A percentile compares a stretch with the other conserved stretches of the same genome.
phyloP scores from a whole-genome alignment of 1,284 basidiomycete genomes.

The Hemileccinum hortonii region DNA sequence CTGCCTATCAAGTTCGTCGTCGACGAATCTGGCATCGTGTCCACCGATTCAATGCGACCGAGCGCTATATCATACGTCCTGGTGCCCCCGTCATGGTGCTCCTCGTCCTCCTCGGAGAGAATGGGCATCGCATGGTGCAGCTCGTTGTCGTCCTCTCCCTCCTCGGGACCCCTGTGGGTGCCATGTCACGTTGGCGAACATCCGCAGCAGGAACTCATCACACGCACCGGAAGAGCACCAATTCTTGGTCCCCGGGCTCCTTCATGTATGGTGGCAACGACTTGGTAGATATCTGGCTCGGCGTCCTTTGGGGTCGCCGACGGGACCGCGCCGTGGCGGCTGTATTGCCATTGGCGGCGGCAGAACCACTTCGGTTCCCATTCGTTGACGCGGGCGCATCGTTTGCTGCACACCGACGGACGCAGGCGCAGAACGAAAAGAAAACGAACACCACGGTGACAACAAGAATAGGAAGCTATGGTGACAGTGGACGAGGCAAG shows the following conservation, averaged over 20 bases:
- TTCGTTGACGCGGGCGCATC: neutral
- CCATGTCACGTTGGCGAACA: neutral
- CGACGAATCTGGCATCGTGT: slow-evolving; percentile 25
- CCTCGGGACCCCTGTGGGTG: slow-evolving; percentile 38
- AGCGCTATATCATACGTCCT: slow-evolving; percentile 19
- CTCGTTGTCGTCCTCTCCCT: slow-evolving; percentile 36
- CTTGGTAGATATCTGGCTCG: slow-evolving; percentile 68
- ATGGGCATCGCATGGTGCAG: slow-evolving; percentile 31
- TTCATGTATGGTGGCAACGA: slow-evolving; percentile 75
- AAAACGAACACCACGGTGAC: slow-evolving; percentile 23
- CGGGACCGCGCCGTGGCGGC: slow-evolving; percentile 26
- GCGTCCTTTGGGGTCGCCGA: slow-evolving; percentile 51
- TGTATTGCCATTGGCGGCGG: neutral
- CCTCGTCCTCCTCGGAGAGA: slow-evolving; percentile 34
- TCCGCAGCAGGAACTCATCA: neutral
- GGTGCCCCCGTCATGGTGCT: slow-evolving; percentile 7
- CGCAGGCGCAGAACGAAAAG: slow-evolving; percentile 23
- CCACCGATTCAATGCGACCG: slow-evolving; percentile 23
- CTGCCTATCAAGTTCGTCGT: slow-evolving; percentile 23
- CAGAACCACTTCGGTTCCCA: neutral
- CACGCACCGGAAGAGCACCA: slow-evolving; percentile 67
- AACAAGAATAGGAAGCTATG: slow-evolving; percentile 27
- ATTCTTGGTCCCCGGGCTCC: slow-evolving; percentile 74
- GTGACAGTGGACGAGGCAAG: neutral
- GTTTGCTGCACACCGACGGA: slow-evolving; percentile 15